Evolutionary conservation across 495 filamentous ascomycete species (phyloP).

Genomic region (Trichoderma orchidacearum): DNA sequence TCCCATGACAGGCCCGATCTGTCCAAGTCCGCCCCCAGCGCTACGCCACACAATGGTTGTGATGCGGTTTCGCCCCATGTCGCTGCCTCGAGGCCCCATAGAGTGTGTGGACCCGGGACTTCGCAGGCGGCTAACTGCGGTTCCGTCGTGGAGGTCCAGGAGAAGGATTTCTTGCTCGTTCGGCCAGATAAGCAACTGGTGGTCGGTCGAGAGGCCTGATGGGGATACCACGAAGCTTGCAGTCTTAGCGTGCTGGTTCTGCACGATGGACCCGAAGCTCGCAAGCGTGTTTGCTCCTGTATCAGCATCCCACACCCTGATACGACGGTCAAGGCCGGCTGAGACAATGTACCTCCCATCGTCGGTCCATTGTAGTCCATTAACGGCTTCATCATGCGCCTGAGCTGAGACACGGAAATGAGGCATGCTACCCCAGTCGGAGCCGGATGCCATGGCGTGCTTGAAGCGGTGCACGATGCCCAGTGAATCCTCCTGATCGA

Average conservation of each 20-base stretch:
- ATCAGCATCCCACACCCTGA: conserved; percentile 71
- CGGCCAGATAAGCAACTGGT: conserved; percentile 58
- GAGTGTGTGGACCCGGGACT: conserved; percentile 40
- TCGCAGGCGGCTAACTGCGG: conserved; percentile 53
- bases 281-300: conserved; percentile 73
- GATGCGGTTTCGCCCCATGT: conserved; percentile 37
- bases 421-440: conserved; percentile 35
- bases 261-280: conserved; percentile 67
- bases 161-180: conserved; percentile 68
- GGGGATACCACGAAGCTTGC: conserved; percentile 50
- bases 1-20: conserved; percentile 26
- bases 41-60: conserved; percentile 62
- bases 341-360: conserved; percentile 62
- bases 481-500: conserved; percentile 72
- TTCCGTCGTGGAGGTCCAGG: conserved; percentile 61
- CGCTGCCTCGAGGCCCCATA: conserved; percentile 19
- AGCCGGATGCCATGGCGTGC: conserved; percentile 17
- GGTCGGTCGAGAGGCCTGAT: conserved; percentile 27
- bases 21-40: conserved; percentile 24
- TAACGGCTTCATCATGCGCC: conserved; percentile 67
- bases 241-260: conserved; percentile 52
- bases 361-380: conserved; percentile 72
- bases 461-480: conserved; percentile 28
- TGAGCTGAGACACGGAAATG: conserved; percentile 31
- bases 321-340: conserved; percentile 63